Evolutionary conservation across 129 eudicot genomes (phyloP).

Genomic region (Artemisia tridentata): DNA sequence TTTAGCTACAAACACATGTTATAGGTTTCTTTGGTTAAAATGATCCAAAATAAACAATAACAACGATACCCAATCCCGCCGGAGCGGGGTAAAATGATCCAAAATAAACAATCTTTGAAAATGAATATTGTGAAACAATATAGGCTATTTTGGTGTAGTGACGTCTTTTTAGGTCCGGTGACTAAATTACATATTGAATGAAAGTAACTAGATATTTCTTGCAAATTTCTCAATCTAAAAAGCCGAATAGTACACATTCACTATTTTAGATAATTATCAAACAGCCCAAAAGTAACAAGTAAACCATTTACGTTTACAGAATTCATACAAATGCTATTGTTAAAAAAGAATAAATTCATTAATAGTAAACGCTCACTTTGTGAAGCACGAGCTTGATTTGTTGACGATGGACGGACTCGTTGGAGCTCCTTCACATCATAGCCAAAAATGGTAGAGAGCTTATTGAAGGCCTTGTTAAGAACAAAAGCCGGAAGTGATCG

Average conservation of each 20-base stretch:
- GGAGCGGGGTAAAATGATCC: too few species aligned
- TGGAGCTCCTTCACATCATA: constrained; percentile 85
- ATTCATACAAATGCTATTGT: not conserved
- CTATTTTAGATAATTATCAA: too few species aligned
- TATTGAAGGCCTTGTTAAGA: constrained; percentile 59
- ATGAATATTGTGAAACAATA: too few species aligned
- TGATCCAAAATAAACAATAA: not conserved
- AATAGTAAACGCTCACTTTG: constrained; percentile 43
- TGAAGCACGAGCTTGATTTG: constrained; percentile 54
- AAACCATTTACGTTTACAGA: not conserved
- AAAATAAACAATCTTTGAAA: too few species aligned
- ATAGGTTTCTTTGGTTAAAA: not conserved
- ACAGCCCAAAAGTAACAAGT: too few species aligned
- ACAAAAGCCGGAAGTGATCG: constrained; percentile 69
- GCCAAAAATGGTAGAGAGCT: constrained; percentile 67
- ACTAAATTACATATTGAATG: not conserved
- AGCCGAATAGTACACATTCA: too few species aligned
- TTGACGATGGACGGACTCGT: constrained; percentile 58
- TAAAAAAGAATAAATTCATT: not conserved
- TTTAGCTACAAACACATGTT: not conserved
- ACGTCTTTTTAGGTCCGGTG: not conserved
- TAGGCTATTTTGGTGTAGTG: too few species aligned
- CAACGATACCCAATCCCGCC: too few species aligned
- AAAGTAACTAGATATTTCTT: not conserved
- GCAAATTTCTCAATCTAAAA: not conserved